Evolutionary conservation across 352 stramenopile species (phyloP).

Genomic region (Globisporangium splendens): DNA sequence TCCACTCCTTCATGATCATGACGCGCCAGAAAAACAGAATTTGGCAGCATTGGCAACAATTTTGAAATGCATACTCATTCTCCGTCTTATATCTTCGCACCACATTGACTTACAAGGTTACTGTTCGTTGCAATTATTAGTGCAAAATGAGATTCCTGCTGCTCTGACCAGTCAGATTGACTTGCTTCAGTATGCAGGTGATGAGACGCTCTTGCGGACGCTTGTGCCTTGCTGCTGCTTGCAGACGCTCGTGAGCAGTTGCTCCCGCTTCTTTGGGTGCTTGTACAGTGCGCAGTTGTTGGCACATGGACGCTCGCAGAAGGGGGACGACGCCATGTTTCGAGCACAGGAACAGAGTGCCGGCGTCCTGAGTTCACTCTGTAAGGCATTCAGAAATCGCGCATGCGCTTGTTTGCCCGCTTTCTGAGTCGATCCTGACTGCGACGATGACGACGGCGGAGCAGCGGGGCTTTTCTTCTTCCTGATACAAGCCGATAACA

Average conservation of each 20-base stretch:
- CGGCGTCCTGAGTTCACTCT: conserved; percentile 42
- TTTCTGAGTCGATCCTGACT: conserved; percentile 6
- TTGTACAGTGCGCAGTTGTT: conserved; percentile 78
- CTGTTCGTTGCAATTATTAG: background rate
- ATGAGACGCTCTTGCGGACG: background rate
- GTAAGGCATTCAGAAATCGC: conserved; percentile 48
- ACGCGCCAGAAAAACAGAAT: too few species aligned
- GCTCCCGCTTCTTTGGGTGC: conserved; percentile 53
- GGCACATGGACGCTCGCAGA: conserved; percentile 31
- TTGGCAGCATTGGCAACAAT: too few species aligned
- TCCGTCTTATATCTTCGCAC: too few species aligned
- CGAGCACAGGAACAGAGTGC: conserved; percentile 49
- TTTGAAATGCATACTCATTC: too few species aligned
- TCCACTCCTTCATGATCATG: too few species aligned
- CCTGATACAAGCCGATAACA: conserved; percentile 1
- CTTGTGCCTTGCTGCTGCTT: conserved; percentile 43
- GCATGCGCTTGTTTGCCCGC: conserved; percentile 19
- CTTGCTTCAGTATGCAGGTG: conserved; percentile 1
- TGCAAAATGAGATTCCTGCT: background rate
- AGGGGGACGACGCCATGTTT: conserved; percentile 13
- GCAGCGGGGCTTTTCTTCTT: conserved; percentile 12
- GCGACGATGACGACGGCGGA: background rate
- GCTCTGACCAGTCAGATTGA: background rate
- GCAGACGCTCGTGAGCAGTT: conserved; percentile 47
- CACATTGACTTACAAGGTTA: too few species aligned